Base-by-base conservation (phyloP, 805 yeast genomes). In the Citeromyces nyonsensis region DNA sequence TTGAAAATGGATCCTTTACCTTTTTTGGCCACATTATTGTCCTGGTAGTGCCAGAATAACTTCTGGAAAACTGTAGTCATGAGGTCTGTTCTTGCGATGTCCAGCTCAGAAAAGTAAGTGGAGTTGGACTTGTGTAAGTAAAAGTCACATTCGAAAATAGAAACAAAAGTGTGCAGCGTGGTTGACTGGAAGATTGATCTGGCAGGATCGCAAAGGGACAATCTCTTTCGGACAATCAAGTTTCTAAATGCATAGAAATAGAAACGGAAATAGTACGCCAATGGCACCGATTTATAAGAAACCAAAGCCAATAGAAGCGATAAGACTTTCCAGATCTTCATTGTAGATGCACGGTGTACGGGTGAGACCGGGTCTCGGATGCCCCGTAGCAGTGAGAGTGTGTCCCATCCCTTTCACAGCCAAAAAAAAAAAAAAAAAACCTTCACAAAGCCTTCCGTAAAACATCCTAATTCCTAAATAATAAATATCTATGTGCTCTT, bases 71-170 rank as follows among this genome's bases (percentile, higher is more conserved):
- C 54, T 29, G 56, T 51, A 15, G 69, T 54, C 56, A 84, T 56
- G 34, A 76, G 52, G 35, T 73, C 70, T 6, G 80, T 63, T 47
- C 96, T 69, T 3, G 82, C 73, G 39, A 84, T 61, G 48, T 86
- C 96, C 48, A 83, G 58, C 41, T 86, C 96, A 12, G 62, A 56
- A 45, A 80, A 78, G 53, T 86, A 88, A 1, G 94, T 79, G 5
- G 88, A 73, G 50, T 88, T 88, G 35, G 79, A 72, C 57, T 86
- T 88, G 59, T 86, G 97, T 31, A 84, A 44, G 47, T 83, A 83
- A 58, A 81, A 68, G 52, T 86, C 96, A 47, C 83, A 73, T 48
- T 86, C 96, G 45, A 80, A 54, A 6, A 80, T 72, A 1, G 88
- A 75, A 20, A 79, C 80, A 37, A 69, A 70, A 0, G 85, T 66